Evolutionary conservation across 345 rosid species (phyloP), one percentile per base, ranked within the genome.

Genomic region (Turnera subulata): DNA sequence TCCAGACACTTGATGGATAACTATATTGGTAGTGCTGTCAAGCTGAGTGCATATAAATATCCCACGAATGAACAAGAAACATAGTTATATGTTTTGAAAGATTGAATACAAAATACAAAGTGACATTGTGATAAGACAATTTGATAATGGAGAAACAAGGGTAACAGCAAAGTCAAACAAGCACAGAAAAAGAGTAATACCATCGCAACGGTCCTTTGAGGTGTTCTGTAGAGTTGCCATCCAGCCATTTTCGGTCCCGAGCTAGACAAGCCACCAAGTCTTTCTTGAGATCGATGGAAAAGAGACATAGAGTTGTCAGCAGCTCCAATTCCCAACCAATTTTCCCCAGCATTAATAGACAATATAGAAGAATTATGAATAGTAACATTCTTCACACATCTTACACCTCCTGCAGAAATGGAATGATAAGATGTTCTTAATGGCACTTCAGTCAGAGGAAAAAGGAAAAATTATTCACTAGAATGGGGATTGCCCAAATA

Each of bases 241-340:
- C 92, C 87, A 14, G 95, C 62, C 78, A 85, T 76, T 78, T 80
- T 90, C 45, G 95, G 76, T 54, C 96, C 99, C 0, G 87, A 55
- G 55, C 57, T 70, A 17, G 89, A 64, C 54, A 79, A 49, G 70
- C 84, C 75, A 37, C 84, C 82, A 10, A 76, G 80, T 57, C 95
- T 72, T 66, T 86, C 95, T 76, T 89, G 92, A 61, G 97, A 97
- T 46, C 95, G 91, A 58, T 94, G 91, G 66, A 87, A 94, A 38
- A 94, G 92, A 66, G 99, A 94, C 97, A 94, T 81, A 6, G 99
- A 94, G 77, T 88, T 94, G 74, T 94, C 99, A 67, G 97, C 95
- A 63, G 99, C 97, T 63, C 97, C 99, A 32, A 94, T 76, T 58
- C 99, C 97, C 65, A 94, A 58, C 97, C 97, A 94, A 58, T 88